phyloP scores from a whole-genome alignment of 306 rosid species.

The Begonia fuchsioides region DNA sequence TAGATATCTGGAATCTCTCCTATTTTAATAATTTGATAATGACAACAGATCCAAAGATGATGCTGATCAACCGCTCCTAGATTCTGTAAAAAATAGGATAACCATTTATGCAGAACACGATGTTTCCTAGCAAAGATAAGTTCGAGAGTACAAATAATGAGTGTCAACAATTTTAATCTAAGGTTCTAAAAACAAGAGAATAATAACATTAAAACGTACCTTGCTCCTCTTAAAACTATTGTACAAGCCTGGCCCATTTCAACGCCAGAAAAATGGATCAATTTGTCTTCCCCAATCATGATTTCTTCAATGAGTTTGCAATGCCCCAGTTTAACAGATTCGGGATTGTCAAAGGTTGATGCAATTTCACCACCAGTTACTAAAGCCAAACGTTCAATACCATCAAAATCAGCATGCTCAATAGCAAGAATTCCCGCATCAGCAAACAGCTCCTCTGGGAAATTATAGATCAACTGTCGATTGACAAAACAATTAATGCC shows the following conservation, averaged over 20 bases:
- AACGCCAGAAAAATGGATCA: constrained; percentile 93
- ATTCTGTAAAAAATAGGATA: too few relatives aligned
- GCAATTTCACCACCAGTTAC: constrained; percentile 97
- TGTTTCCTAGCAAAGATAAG: too few relatives aligned
- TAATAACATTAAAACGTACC: constrained; percentile 27
- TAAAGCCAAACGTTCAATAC: constrained; percentile 77
- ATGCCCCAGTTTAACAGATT: constrained; percentile 85
- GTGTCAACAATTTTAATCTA: too few relatives aligned
- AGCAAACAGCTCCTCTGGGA: constrained; percentile 96
- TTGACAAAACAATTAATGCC: constrained; percentile 89
- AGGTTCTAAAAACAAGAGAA: not conserved
- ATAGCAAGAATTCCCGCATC: constrained; percentile 94
- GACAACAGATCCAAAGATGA: too few relatives aligned
- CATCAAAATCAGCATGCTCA: constrained; percentile 99
- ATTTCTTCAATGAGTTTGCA: constrained; percentile 91
- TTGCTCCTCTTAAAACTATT: constrained; percentile 82
- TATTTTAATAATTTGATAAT: too few relatives aligned
- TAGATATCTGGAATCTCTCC: too few relatives aligned
- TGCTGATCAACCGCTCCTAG: too few relatives aligned
- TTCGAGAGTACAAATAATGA: too few relatives aligned
- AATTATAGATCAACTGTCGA: constrained; percentile 90
- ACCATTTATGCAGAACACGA: too few relatives aligned
- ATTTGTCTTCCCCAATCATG: constrained; percentile 92
- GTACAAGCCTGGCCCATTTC: constrained; percentile 96
- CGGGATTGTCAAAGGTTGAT: constrained; percentile 90